Conservation (phyloP, 2,329 filamentous ascomycete genomes). For the Xylaria sp. region DNA sequence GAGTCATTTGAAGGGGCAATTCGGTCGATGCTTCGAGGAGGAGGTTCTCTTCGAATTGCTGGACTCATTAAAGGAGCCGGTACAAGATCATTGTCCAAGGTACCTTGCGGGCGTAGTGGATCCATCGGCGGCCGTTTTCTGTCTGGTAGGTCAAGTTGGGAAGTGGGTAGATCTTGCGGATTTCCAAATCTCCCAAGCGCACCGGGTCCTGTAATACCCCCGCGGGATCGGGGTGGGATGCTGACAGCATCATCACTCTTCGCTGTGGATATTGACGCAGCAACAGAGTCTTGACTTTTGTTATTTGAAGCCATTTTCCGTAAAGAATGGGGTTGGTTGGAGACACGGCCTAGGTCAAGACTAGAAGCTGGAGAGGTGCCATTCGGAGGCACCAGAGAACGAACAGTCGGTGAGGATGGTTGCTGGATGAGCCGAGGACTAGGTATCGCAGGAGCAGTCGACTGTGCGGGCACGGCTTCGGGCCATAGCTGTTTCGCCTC, state of each 20-base stretch:
- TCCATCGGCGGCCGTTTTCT: slow-evolving; percentile 64
- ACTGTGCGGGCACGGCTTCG: slow-evolving; percentile 11
- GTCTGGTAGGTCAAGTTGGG: slow-evolving; percentile 52
- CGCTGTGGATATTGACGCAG: slow-evolving; percentile 41
- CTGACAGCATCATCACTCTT: slow-evolving; percentile 49
- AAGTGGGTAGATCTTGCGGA: slow-evolving; percentile 24
- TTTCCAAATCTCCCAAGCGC: slow-evolving; percentile 38
- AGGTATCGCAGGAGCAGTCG: slow-evolving; percentile 12
- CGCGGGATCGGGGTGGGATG: slow-evolving; percentile 49
- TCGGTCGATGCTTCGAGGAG: slow-evolving; percentile 49
- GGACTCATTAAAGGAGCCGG: slow-evolving; percentile 55
- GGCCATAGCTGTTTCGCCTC: slow-evolving; percentile 20
- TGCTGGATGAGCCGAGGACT: slow-evolving; percentile 24
- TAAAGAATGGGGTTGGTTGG: slow-evolving; percentile 38
- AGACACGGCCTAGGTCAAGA: slow-evolving; percentile 43
- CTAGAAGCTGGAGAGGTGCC: slow-evolving; percentile 45
- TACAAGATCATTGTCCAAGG: slow-evolving; percentile 48
- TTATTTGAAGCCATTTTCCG: slow-evolving; percentile 47
- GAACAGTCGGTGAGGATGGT: slow-evolving; percentile 26
- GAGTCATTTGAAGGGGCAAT: slow-evolving; percentile 43
- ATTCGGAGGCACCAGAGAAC: slow-evolving; percentile 36
- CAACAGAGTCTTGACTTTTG: slow-evolving; percentile 54
- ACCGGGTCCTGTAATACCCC: slow-evolving; percentile 40
- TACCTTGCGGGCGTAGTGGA: slow-evolving; percentile 45
- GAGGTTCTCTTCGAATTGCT: slow-evolving; percentile 43